Conservation (phyloP, 441 rosid species). For the Populus tomentosa region DNA sequence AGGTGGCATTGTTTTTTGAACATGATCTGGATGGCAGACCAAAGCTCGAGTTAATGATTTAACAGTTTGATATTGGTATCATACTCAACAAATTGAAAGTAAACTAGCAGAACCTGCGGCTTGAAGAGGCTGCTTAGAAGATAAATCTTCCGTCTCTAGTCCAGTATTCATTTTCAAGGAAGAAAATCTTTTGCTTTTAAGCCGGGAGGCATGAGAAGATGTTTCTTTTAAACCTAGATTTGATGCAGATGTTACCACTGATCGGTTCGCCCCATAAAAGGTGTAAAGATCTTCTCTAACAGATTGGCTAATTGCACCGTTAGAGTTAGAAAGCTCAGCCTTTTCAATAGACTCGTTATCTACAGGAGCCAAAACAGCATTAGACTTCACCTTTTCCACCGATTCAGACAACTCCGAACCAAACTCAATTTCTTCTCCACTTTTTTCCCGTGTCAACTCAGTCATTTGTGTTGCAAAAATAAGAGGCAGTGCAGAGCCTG, state of each 20-base stretch:
- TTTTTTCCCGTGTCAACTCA: constrained; percentile 25
- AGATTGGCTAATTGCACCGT: constrained; percentile 32
- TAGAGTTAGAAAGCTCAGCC: constrained; percentile 23
- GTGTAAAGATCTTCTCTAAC: constrained; percentile 58
- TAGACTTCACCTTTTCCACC: constrained; percentile 12
- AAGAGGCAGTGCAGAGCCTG: constrained; percentile 37
- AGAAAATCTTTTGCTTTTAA: constrained; percentile 36
- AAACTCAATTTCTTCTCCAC: constrained; percentile 18
- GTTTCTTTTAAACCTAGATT: constrained; percentile 33
- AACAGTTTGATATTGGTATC: not conserved
- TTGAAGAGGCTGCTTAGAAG: constrained; percentile 27
- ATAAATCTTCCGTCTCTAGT: constrained; percentile 29
- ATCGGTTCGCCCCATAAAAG: constrained; percentile 47
- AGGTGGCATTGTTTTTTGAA: constrained; percentile 30
- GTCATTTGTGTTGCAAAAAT: constrained; percentile 22
- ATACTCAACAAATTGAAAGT: constrained; percentile 6
- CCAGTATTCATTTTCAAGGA: constrained; percentile 35
- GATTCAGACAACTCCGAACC: constrained; percentile 25
- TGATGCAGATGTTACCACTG: constrained; percentile 26
- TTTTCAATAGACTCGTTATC: constrained; percentile 25
- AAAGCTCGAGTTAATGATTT: constrained; percentile 8
- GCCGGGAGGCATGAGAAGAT: constrained; percentile 36
- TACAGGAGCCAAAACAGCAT: constrained; percentile 27
- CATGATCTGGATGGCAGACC: constrained; percentile 32
- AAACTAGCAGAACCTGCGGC: constrained; percentile 19